Conservation (phyloP, 2,329 filamentous ascomycete species). For the Catunica adiposa region DNA sequence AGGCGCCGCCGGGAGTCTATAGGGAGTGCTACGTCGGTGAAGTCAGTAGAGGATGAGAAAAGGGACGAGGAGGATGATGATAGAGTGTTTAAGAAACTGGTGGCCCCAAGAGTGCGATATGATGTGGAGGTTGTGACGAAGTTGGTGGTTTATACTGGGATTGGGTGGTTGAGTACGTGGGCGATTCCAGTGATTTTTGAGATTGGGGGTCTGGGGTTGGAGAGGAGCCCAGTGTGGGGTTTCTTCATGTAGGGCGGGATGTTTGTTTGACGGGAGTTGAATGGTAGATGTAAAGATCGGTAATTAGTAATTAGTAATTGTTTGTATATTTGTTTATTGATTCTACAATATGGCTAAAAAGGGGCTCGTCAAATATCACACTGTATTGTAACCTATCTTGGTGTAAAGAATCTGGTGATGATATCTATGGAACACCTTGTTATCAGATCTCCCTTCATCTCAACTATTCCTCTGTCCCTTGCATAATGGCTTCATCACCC, state of each 20-base stretch:
- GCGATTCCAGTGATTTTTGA: conserved; percentile 60
- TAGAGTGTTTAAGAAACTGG: conserved; percentile 70
- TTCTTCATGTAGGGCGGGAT: not conserved
- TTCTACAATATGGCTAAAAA: too few species aligned
- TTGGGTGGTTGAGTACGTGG: conserved; percentile 66
- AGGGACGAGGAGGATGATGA: conserved; percentile 45
- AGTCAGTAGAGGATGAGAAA: conserved; percentile 22
- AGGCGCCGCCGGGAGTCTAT: conserved; percentile 38
- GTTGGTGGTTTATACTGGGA: conserved; percentile 82
- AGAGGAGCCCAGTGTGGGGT: not conserved
- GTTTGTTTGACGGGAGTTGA: too few species aligned
- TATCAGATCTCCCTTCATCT: too few species aligned
- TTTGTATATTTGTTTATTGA: too few species aligned
- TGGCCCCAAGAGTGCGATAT: conserved; percentile 78
- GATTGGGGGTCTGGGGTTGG: conserved; percentile 33
- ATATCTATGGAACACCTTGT: too few species aligned
- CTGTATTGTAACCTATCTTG: too few species aligned
- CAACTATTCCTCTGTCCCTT: too few species aligned
- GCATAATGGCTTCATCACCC: too few species aligned
- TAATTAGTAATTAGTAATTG: too few species aligned
- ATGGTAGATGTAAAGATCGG: too few species aligned
- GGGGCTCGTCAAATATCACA: too few species aligned
- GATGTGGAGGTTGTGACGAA: conserved; percentile 99
- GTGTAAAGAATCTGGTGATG: too few species aligned
- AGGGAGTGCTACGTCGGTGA: conserved; percentile 32